Evolutionary conservation across 768 basidiomycete genomes (phyloP), one percentile per base, ranked within the genome.

Genomic region (Russula sp.): DNA sequence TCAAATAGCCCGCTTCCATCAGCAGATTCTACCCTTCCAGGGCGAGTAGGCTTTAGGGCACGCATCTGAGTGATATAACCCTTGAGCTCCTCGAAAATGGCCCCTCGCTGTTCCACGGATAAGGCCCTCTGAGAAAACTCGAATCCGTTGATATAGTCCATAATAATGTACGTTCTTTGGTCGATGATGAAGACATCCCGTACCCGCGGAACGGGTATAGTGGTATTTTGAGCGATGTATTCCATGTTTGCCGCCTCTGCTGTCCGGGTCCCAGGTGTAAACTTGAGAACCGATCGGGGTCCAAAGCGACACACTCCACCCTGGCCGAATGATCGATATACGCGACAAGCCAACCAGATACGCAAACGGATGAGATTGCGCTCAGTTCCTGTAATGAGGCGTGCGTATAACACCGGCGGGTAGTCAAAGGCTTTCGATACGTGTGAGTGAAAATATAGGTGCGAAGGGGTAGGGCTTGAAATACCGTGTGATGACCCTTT

Each of bases 261-360:
- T 8, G 20, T 10, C 20, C 43, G 43, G 43, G 43, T 45, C 5
- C 2, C 7, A 22, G 20, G 5, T 20, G 43, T 45, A 22, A 45
- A 45, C 43, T 45, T 45, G 43, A 45, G 43, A 10, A 45, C 20
- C n/a, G 43, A 45, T 22, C 43, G 43, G 20, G 43, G 43, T 45
- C 43, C 43, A 22, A 45, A 45, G 43, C 43, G 43, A 45, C 43
- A 45, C 2, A 45, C 20, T 45, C 43, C 43, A 20, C 7, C 20
- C 8, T 45, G n/a, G n/a, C n/a, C n/a, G n/a, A n/a, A n/a, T n/a
- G n/a, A n/a, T n/a, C n/a, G n/a, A n/a, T n/a, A 45, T 45, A 22
- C n/a, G 20, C 20, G 43, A 45, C 20, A 72, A 73, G 32, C 25
- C 29, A 48, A n/a, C 42, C 29, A 25, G 41, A 34, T 29, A n/a